Percentiles rank a stretch among this genome's conserved stretches.
Conservation (phyloP, 2,329 filamentous ascomycete genomes). For the Trichoderma sp. region DNA sequence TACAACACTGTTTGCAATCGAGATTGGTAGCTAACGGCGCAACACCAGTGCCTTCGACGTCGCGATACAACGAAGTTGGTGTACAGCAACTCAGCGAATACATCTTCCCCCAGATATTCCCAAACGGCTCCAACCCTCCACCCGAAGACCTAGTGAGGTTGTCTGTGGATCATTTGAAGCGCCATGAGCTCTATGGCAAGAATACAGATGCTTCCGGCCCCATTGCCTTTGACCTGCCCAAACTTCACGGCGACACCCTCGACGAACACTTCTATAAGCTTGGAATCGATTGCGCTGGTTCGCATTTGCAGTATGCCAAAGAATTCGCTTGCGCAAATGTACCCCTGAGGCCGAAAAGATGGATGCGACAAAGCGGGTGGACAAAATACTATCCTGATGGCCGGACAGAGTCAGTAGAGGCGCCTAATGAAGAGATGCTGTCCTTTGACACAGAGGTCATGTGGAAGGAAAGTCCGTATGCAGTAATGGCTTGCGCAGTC, state of each 20-base stretch:
- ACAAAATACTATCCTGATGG: slow-evolving; percentile 86
- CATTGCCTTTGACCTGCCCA: slow-evolving; percentile 83
- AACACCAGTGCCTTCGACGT: slow-evolving; percentile 50
- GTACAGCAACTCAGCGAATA: slow-evolving; percentile 89
- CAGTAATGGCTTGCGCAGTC: slow-evolving; percentile 94
- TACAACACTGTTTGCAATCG: neutral
- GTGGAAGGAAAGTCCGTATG: slow-evolving; percentile 90
- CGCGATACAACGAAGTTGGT: slow-evolving; percentile 88
- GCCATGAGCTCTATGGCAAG: slow-evolving; percentile 88
- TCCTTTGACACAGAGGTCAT: slow-evolving; percentile 97
- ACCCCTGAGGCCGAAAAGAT: slow-evolving; percentile 65
- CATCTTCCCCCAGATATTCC: slow-evolving; percentile 83
- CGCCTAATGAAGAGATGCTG: slow-evolving; percentile 77
- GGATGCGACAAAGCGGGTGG: slow-evolving; percentile 83
- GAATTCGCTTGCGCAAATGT: slow-evolving; percentile 66
- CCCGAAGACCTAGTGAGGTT: slow-evolving; percentile 75
- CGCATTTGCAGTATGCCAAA: slow-evolving; percentile 75
- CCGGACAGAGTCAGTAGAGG: slow-evolving; percentile 66
- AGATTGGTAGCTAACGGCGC: neutral
- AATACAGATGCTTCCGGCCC: slow-evolving; percentile 76
- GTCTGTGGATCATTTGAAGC: slow-evolving; percentile 76
- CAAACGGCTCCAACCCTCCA: slow-evolving; percentile 54
- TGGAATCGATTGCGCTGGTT: slow-evolving; percentile 82
- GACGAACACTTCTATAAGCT: slow-evolving; percentile 95
- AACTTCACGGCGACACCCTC: slow-evolving; percentile 74